Percentiles rank a stretch among this genome's conserved stretches.
Evolutionary conservation across 2,329 filamentous ascomycete genomes (phyloP).

Genomic region (Chaetomiaceae sp.): DNA sequence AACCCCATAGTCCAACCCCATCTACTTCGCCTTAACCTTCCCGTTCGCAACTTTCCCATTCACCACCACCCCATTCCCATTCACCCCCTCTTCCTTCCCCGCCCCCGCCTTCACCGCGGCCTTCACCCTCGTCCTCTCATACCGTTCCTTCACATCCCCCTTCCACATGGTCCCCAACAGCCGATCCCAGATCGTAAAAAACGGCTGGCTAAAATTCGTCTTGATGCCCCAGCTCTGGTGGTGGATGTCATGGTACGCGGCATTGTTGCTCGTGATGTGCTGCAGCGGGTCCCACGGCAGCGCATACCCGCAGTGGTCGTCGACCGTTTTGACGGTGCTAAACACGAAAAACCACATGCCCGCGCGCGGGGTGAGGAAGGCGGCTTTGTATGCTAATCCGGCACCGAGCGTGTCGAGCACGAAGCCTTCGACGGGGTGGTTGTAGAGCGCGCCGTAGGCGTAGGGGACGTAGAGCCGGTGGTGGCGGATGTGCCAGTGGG

Average conservation of each 20-base stretch:
- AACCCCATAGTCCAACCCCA: not conserved
- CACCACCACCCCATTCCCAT: not conserved
- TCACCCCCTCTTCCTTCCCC: not conserved
- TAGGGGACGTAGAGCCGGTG: conserved; percentile 97
- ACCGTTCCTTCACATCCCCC: conserved; percentile 50
- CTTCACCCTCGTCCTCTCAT: conserved; percentile 38
- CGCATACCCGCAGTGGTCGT: conserved; percentile 95
- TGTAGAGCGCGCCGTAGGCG: conserved; percentile 94
- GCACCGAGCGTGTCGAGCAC: conserved; percentile 87
- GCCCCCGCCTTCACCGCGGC: conserved; percentile 37
- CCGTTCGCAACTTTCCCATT: not conserved
- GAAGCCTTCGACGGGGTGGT: conserved; percentile 92
- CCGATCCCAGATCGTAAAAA: conserved; percentile 94
- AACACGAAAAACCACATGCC: conserved; percentile 85
- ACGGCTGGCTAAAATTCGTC: conserved; percentile 85
- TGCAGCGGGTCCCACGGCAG: conserved; percentile 94
- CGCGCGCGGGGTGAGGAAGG: conserved; percentile 79
- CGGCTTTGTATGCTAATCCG: conserved; percentile 74
- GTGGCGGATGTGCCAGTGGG: conserved; percentile 88
- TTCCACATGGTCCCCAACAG: conserved; percentile 78
- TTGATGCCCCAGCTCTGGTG: conserved; percentile 99
- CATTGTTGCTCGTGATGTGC: conserved; percentile 89
- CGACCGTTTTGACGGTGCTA: conserved; percentile 92
- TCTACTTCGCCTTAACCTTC: conserved; percentile 6
- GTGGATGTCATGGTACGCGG: conserved; percentile 95